Percentiles rank a stretch among this genome's conserved stretches.
phyloP scores from a whole-genome alignment of 225 moss, liverwort and hornwort species.

The Asterella californica region DNA sequence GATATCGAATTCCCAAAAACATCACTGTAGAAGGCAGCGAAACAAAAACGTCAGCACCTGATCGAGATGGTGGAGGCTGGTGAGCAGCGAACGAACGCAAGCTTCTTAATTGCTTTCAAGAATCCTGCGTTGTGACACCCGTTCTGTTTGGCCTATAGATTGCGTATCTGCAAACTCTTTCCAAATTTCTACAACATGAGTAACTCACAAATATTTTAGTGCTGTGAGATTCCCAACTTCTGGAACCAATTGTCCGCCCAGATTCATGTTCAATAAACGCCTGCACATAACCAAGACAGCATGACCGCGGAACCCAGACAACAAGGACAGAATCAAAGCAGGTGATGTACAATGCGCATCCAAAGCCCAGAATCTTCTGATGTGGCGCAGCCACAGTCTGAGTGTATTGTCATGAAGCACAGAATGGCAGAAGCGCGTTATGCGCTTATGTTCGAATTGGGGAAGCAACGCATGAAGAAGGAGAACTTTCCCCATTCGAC shows the following conservation, averaged over 20 bases:
- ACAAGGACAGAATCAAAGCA: not conserved
- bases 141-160: too few species aligned
- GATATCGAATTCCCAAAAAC: conserved; percentile 53
- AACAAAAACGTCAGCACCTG: not conserved
- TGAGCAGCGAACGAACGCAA: not conserved
- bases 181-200: not conserved
- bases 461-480: too few species aligned
- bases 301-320: not conserved
- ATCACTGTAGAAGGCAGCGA: conserved; percentile 45
- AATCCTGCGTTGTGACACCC: too few species aligned
- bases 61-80: not conserved
- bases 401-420: not conserved
- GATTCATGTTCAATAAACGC: conserved; percentile 40
- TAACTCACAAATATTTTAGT: conserved; percentile 51
- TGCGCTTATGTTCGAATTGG: not conserved
- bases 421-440: not conserved
- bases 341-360: not conserved
- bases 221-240: conserved; percentile 58
- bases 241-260: conserved; percentile 57
- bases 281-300: conserved; percentile 28
- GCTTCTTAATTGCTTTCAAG: not conserved
- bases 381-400: too few species aligned
- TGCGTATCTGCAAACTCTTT: not conserved
- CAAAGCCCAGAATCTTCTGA: not conserved
- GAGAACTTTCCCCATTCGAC: not conserved